phyloP scores from a whole-genome alignment of 306 rosid species.

The Cotoneaster glaucophyllus region DNA sequence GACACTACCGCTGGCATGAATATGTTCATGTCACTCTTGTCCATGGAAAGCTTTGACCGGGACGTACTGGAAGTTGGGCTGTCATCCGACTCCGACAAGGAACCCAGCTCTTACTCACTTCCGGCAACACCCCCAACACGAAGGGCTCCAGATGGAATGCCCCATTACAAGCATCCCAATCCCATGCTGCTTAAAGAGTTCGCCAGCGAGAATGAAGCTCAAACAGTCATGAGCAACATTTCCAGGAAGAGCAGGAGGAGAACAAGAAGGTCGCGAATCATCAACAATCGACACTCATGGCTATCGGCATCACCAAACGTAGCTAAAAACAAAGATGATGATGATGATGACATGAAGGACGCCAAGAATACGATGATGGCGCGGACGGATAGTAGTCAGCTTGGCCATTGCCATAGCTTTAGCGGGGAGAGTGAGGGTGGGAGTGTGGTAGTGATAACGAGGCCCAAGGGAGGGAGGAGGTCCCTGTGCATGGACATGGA shows the following conservation, averaged over 20 bases:
- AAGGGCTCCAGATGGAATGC: neutral
- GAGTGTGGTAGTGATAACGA: constrained; percentile 40
- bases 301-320: neutral
- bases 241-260: constrained; percentile 27
- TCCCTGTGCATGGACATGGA: constrained; percentile 67
- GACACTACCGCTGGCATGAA: constrained; percentile 15
- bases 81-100: constrained; percentile 53
- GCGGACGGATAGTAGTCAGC: neutral
- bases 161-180: neutral
- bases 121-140: constrained; percentile 50
- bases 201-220: constrained; percentile 55
- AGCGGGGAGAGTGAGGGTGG: constrained; percentile 20
- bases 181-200: constrained; percentile 33
- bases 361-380: too few species aligned
- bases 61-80: constrained; percentile 22
- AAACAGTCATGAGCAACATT: neutral
- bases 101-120: constrained; percentile 41
- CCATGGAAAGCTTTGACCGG: constrained; percentile 49
- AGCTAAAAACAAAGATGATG: neutral
- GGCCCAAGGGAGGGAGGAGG: constrained; percentile 71
- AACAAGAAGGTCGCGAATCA: constrained; percentile 14
- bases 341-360: neutral
- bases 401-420: constrained; percentile 19
- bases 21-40: constrained; percentile 37
- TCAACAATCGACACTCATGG: neutral